Evolutionary conservation across 331 rosid genomes (phyloP).

Genomic region (Dryas integrifolia): DNA sequence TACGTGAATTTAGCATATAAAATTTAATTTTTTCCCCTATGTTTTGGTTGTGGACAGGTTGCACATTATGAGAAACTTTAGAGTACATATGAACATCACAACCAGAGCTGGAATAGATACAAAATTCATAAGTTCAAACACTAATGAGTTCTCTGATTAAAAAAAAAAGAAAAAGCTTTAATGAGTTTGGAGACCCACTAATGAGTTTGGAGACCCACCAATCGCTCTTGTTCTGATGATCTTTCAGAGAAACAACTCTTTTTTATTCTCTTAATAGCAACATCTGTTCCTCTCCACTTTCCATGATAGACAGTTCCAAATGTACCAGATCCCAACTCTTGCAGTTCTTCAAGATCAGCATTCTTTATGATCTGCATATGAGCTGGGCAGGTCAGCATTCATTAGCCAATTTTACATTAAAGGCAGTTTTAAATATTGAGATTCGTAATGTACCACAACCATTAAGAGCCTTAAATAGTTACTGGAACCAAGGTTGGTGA

Average conservation of each 20-base stretch:
- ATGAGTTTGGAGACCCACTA: constrained; percentile 44
- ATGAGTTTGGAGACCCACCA: constrained; percentile 54
- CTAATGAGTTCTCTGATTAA: no score
- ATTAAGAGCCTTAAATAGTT: no score
- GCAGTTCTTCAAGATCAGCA: constrained; percentile 76
- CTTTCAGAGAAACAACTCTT: constrained; percentile 86
- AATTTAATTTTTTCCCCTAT: background rate
- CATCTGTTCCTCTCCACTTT: constrained; percentile 98
- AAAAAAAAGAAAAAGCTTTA: background rate
- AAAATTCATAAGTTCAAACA: constrained; percentile 1
- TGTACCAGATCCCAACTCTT: constrained; percentile 93
- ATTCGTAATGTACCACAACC: no score
- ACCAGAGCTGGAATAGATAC: constrained; percentile 16
- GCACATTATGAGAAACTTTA: background rate
- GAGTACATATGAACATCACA: constrained; percentile 6
- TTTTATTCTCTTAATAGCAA: constrained; percentile 90
- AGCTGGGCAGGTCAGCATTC: background rate
- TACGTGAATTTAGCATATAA: background rate
- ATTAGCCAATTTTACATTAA: no score
- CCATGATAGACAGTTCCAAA: constrained; percentile 96
- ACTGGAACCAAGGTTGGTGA: background rate
- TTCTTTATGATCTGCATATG: constrained; percentile 73
- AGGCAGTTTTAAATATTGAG: no score
- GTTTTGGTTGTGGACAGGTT: background rate
- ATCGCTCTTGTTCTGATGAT: constrained; percentile 83